Evolutionary conservation across 768 basidiomycete species (phyloP).

Genomic region (Suillus weaverae): DNA sequence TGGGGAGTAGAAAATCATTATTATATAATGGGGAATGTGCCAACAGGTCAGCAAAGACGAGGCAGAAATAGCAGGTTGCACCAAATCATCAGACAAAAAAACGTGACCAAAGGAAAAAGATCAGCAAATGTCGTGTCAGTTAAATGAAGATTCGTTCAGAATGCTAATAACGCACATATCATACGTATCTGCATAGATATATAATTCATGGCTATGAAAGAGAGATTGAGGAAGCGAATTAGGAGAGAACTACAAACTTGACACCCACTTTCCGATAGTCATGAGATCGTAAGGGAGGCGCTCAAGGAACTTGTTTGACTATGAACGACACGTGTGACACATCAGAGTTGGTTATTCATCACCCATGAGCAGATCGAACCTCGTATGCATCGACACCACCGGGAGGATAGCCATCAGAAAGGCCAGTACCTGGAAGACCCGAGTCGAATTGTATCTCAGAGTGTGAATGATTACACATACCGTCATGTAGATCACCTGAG

Average conservation of each 20-base stretch:
- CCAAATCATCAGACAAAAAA: neutral
- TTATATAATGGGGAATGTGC: neutral
- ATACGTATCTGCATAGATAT: constrained; percentile 62
- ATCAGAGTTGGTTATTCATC: neutral
- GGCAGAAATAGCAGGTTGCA: neutral
- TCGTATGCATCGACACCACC: constrained; percentile 74
- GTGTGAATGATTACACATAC: constrained; percentile 24
- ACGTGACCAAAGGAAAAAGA: neutral
- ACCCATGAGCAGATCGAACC: constrained; percentile 35
- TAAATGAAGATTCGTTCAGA: neutral
- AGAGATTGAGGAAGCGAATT: neutral
- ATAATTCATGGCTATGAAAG: constrained; percentile 71
- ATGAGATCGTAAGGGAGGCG: constrained; percentile 82
- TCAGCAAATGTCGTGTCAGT: neutral
- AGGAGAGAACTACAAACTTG: neutral
- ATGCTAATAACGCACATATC: constrained; percentile 52
- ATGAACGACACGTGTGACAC: constrained; percentile 1
- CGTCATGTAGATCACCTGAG: constrained; percentile 76
- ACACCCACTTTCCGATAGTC: constrained; percentile 75
- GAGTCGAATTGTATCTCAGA: neutral
- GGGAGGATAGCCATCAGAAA: constrained; percentile 71
- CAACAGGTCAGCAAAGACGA: neutral
- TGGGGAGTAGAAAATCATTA: neutral
- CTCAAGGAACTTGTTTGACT: constrained; percentile 74
- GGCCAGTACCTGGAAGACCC: constrained; percentile 59